Evolutionary conservation across 768 basidiomycete genomes (phyloP).

Genomic region (Mycena maculata): DNA sequence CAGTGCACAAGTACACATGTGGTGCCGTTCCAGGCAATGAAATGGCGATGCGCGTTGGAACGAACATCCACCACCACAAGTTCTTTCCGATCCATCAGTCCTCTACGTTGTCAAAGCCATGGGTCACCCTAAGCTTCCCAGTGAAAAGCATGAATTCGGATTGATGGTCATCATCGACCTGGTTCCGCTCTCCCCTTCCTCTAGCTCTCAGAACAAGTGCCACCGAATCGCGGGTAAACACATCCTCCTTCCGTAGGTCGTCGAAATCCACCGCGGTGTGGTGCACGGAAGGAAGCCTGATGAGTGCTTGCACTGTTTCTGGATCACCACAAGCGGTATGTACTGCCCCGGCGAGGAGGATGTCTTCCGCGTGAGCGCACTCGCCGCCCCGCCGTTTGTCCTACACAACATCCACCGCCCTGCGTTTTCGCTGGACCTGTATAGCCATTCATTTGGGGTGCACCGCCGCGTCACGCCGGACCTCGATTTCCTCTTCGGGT

Average conservation of each 20-base stretch:
- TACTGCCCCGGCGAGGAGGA: constrained; percentile 10
- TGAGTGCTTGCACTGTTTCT: not conserved
- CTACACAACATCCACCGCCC: not conserved
- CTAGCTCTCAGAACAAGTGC: not conserved
- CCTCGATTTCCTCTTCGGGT: constrained; percentile 19
- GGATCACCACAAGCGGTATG: constrained; percentile 16
- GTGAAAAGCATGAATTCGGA: constrained; percentile 6
- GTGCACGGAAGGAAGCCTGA: not conserved
- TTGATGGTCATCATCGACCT: constrained; percentile 17
- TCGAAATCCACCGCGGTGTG: constrained; percentile 6
- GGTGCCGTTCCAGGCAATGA: not conserved
- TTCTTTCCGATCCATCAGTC: constrained; percentile 8
- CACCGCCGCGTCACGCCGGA: constrained; percentile 7
- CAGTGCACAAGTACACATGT: constrained; percentile 7
- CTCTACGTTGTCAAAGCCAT: constrained; percentile 7
- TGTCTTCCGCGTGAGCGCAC: not conserved
- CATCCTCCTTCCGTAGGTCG: not conserved
- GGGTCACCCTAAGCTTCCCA: constrained; percentile 6
- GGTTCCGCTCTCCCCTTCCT: not conserved
- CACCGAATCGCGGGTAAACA: constrained; percentile 9
- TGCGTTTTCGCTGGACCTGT: constrained; percentile 6
- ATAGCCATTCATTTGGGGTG: constrained; percentile 9
- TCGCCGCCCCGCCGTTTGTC: not conserved
- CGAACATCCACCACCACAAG: constrained; percentile 18
- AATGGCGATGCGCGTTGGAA: not conserved